Percentiles rank a stretch among this genome's conserved stretches.
These are phyloP conservation scores for Adansonia grandidieri DNA, from an alignment of 441 rosid genomes.

Conservation along the genomic window DNA sequence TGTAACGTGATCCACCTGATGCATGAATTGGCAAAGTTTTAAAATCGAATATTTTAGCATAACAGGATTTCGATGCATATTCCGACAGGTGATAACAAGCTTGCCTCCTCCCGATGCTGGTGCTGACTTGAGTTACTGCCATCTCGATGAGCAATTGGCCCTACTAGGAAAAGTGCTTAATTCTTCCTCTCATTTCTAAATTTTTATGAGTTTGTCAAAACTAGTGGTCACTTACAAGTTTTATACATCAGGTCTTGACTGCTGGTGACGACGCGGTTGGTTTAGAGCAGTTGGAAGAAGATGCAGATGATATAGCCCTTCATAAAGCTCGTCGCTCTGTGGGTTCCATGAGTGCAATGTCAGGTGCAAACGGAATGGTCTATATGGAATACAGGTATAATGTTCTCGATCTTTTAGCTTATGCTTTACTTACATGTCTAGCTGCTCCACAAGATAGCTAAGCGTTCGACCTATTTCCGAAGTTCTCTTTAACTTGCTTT, in stretches of 20 bases:
- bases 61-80: slow-evolving; percentile 12
- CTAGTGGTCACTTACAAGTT: slow-evolving; percentile 25
- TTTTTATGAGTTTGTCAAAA: slow-evolving; percentile 24
- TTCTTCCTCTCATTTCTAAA: neutral
- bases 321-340: slow-evolving; percentile 65
- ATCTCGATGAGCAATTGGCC: slow-evolving; percentile 69
- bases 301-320: slow-evolving; percentile 83
- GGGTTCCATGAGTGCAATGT: slow-evolving; percentile 50
- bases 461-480: too few species aligned
- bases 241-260: slow-evolving; percentile 56
- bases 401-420: too few species aligned
- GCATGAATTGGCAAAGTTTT: too few species aligned
- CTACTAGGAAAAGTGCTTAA: slow-evolving; percentile 70
- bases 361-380: slow-evolving; percentile 81
- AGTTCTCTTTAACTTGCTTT: too few species aligned
- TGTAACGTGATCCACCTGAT: too few species aligned
- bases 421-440: too few species aligned
- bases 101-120: slow-evolving; percentile 76
- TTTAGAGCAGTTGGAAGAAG: slow-evolving; percentile 86
- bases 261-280: slow-evolving; percentile 89
- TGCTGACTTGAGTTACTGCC: slow-evolving; percentile 67
- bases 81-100: slow-evolving; percentile 77
- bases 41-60: neutral
- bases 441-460: too few species aligned
- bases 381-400: slow-evolving; percentile 69